phyloP scores from a whole-genome alignment of 108 stramenopile genomes.

The Nitzschia sp. region DNA sequence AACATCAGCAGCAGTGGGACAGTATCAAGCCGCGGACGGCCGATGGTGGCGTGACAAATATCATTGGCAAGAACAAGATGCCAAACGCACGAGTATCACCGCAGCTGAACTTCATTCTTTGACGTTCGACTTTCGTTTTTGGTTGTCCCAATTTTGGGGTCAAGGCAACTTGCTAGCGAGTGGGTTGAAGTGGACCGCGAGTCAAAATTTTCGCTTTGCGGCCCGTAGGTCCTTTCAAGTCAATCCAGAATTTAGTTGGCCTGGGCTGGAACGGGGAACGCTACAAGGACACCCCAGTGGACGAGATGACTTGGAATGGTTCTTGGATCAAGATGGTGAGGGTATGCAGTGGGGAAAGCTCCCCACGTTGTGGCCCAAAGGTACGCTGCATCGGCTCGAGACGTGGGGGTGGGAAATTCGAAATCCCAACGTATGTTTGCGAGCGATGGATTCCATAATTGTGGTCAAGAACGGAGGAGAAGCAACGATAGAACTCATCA shows the following conservation, averaged over 20 bases:
- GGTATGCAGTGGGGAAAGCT: constrained; percentile 16
- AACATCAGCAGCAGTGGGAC: background rate
- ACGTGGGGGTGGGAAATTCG: constrained; percentile 23
- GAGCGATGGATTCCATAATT: background rate
- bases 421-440: constrained; percentile 9
- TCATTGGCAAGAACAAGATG: constrained; percentile 15
- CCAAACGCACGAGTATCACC: constrained; percentile 8
- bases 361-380: constrained; percentile 4
- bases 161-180: constrained; percentile 13
- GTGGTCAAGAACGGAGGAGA: background rate
- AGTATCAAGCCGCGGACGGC: background rate
- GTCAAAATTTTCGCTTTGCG: constrained; percentile 6
- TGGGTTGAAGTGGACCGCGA: background rate
- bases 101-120: constrained; percentile 1
- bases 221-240: background rate
- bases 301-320: constrained; percentile 18
- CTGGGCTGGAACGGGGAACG: background rate
- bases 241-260: constrained; percentile 1
- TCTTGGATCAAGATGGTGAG: constrained; percentile 4
- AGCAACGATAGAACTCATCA: background rate
- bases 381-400: background rate
- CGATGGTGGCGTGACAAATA: constrained; percentile 10
- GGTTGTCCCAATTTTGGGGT: constrained; percentile 14
- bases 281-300: constrained; percentile 9
- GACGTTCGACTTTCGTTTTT: constrained; percentile 16